phyloP scores from a whole-genome alignment of 2,329 filamentous ascomycete genomes.

The Aspergillus pseudonomiae region DNA sequence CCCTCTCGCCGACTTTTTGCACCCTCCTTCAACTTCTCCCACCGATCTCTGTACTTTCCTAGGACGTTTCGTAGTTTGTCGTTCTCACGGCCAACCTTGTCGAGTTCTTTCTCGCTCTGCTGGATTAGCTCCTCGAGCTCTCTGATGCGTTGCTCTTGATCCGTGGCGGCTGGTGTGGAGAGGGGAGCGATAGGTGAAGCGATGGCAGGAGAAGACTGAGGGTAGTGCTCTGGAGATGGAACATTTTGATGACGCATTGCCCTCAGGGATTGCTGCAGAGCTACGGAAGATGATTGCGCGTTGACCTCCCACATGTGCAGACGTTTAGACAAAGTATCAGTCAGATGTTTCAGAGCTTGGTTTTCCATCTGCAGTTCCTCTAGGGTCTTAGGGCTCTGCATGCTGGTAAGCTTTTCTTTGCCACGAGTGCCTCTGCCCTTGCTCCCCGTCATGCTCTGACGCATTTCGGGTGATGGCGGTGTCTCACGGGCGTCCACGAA shows the following conservation, averaged over 20 bases:
- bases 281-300: constrained; percentile 82
- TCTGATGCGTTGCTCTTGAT: constrained; percentile 56
- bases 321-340: constrained; percentile 83
- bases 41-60: constrained; percentile 63
- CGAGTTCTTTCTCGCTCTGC: constrained; percentile 61
- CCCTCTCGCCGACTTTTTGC: constrained; percentile 50
- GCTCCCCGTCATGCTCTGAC: constrained; percentile 46
- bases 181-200: constrained; percentile 27
- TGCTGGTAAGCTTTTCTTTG: constrained; percentile 36
- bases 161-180: constrained; percentile 29
- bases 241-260: constrained; percentile 48
- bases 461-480: constrained; percentile 53
- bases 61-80: constrained; percentile 61
- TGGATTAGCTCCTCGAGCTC: constrained; percentile 71
- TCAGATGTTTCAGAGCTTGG: constrained; percentile 76
- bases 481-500: constrained; percentile 87
- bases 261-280: constrained; percentile 78
- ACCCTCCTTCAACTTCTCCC: constrained; percentile 70
- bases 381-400: constrained; percentile 62
- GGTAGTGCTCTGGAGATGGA: constrained; percentile 32
- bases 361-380: constrained; percentile 93
- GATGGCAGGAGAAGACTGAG: constrained; percentile 34
- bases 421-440: constrained; percentile 32
- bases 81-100: constrained; percentile 64
- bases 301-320: constrained; percentile 93